phyloP scores from a whole-genome alignment of 148 eudicot genomes.

The Fagopyrum tataricum region DNA sequence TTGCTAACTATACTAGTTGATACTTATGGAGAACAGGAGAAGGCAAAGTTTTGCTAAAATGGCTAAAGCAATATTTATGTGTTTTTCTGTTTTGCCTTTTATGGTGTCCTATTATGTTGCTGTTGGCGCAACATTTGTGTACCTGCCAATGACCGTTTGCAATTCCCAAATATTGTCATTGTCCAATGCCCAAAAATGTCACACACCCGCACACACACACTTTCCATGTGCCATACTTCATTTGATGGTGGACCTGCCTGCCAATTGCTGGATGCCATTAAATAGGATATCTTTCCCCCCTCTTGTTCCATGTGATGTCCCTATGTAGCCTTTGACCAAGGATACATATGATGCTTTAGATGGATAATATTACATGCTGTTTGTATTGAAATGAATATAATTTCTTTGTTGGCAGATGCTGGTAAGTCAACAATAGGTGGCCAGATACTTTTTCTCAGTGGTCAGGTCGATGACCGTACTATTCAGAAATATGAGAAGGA shows the following conservation, averaged over 20 bases:
- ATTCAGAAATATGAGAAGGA: constrained; percentile 95
- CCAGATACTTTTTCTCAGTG: constrained; percentile 85
- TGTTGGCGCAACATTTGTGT: not conserved
- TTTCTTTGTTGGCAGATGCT: constrained; percentile 54
- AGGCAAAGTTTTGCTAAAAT: not conserved
- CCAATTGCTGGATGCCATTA: not conserved
- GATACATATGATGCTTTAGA: not conserved
- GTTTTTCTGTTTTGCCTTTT: not conserved
- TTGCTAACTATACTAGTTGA: not conserved
- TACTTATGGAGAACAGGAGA: not conserved
- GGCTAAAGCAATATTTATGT: not conserved
- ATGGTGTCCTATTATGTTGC: not conserved
- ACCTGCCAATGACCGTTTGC: not conserved
- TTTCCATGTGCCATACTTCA: not conserved
- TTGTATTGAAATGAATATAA: not conserved
- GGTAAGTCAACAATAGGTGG: constrained; percentile 97
- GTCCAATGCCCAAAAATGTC: not conserved
- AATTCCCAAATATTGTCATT: not conserved
- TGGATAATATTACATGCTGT: not conserved
- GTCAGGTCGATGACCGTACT: constrained; percentile 93
- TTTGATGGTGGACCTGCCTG: not conserved
- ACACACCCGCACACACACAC: too few relatives aligned
- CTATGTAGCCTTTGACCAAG: not conserved
- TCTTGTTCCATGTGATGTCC: not conserved
- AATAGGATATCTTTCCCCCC: not conserved